phyloP scores from a whole-genome alignment of 805 yeast species.

The Zygosaccharomyces gambellarensis region DNA sequence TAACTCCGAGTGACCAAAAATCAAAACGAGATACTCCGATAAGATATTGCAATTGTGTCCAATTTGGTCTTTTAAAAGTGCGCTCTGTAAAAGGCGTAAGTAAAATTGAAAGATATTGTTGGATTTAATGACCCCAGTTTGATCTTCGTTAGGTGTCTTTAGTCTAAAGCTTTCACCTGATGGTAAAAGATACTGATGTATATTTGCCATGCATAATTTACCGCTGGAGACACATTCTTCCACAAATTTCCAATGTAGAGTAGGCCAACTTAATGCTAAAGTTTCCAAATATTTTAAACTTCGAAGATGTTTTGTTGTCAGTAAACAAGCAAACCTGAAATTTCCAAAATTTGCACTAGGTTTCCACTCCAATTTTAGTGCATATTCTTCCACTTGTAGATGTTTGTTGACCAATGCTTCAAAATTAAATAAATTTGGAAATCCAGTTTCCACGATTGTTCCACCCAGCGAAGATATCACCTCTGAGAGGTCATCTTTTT shows the following conservation, averaged over 20 bases:
- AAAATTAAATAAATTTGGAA: slow-evolving; percentile 26
- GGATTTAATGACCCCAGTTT: slow-evolving; percentile 40
- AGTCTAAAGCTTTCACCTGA: slow-evolving; percentile 60
- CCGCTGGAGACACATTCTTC: slow-evolving; percentile 40
- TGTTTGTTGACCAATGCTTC: slow-evolving; percentile 7
- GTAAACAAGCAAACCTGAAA: slow-evolving; percentile 57
- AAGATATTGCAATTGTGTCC: slow-evolving; percentile 23
- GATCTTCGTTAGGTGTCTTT: slow-evolving; percentile 11
- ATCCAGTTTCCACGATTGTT: slow-evolving; percentile 34
- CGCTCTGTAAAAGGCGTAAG: slow-evolving; percentile 35
- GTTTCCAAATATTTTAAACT: slow-evolving; percentile 75
- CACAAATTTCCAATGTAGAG: slow-evolving; percentile 55
- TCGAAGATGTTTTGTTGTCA: slow-evolving; percentile 54
- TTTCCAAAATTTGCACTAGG: slow-evolving; percentile 9
- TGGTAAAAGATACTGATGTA: slow-evolving; percentile 60
- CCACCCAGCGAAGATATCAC: slow-evolving; percentile 45
- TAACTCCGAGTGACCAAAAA: slow-evolving; percentile 31
- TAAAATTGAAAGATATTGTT: slow-evolving; percentile 44
- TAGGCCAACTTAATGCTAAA: slow-evolving; percentile 82
- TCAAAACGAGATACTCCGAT: slow-evolving; percentile 33
- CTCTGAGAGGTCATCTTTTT: slow-evolving; percentile 33
- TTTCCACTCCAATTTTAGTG: slow-evolving; percentile 14
- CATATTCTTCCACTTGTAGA: not conserved
- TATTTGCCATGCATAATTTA: slow-evolving; percentile 18
- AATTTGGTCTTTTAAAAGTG: slow-evolving; percentile 38